Evolutionary conservation across 352 stramenopile genomes (phyloP), one percentile per base, ranked within the genome.

Genomic region (Phytophthora boehmeriae): DNA sequence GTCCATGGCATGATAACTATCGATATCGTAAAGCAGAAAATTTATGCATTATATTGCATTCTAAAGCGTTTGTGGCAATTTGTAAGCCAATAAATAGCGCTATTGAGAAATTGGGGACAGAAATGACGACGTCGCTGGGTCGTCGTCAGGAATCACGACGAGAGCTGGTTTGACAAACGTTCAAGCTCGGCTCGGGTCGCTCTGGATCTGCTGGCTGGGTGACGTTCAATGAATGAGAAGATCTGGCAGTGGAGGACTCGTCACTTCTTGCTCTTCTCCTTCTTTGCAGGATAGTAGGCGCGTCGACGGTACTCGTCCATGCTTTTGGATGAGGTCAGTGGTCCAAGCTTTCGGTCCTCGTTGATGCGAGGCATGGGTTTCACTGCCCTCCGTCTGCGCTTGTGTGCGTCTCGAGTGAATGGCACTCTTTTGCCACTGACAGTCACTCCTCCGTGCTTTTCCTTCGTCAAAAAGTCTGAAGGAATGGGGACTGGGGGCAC

Each of bases 391-490:
- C 53, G 63, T 25, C 46, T 61, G 36, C 58, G 54, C 28, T 62
- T 63, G 44, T 80, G 65, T 11, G 68, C 68, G 35, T 73, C 72
- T 30, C 57, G 58, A n/a, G 64, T 77, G 54, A 80, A 80, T 1
- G 72, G 68, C 11, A 80, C 64, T 45, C 72, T 64, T 27, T 67
- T 68, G 49, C 72, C 72, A 41, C 68, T 73, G 11, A 80, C 72
- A 6, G 64, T 80, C 22, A 77, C 60, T 36, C 68, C 54, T 6
- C 72, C 72, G 45, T 75, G 58, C 14, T 35, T 49, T 51, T 80
- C 66, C 10, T 59, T 65, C 5, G 67, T 77, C 38, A 77, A 56
- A 45, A 75, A 72, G 36, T 74, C 52, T 11, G 54, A 58, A 6
- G 62, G 67, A 41, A 79, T 76, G 32, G 60, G 50, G n/a, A 79